Evolutionary conservation across 306 rosid genomes (phyloP), one percentile per base, ranked within the genome.

Genomic region (Vigna angularis): DNA sequence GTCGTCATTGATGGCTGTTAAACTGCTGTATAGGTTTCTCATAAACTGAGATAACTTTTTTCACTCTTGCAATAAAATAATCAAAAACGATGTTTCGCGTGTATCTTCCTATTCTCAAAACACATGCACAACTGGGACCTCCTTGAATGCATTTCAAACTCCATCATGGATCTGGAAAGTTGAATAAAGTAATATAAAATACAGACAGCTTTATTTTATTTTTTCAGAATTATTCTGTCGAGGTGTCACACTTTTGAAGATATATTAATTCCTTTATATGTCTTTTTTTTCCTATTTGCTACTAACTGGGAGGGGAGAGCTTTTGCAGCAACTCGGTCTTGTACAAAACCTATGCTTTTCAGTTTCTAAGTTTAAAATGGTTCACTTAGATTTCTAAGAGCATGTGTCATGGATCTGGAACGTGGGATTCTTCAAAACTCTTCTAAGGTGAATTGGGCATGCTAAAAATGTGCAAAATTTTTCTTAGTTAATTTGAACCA

Each of bases 351-450:
- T 77, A 66, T 68, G 10, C 70, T 26, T 79, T 47, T 73, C 64
- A 72, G 45, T 56, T 47, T 30, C 51, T 44, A 44, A 11, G 55
- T 32, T 57, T 15, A 59, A 61, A 81, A 84, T 87, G 88, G 76
- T 70, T 61, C 63, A 48, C 30, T 48, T 75, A 56, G 64, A 83
- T 76, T 77, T 67, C 74, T 87, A 82, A 85, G 71, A 71, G 68
- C 79, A 56, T 58, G 4, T 85, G 70, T 57, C 70, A 92, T 92
- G 97, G 97, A 89, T 90, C 96, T 74, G 79, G 96, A 90, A 80
- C 63, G 51, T 69, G 92, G 88, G 70, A 50, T 36, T 73, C 8
- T 14, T 85, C 86, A 53, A 44, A 86, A 86, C 66, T 77, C 83
- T 44, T 83, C 62, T 62, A 89, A 88, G 97, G 97, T 91, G 68